These are phyloP conservation scores for Pleurotus platypus DNA, from an alignment of 768 basidiomycete genomes.

Conservation along the genomic window DNA sequence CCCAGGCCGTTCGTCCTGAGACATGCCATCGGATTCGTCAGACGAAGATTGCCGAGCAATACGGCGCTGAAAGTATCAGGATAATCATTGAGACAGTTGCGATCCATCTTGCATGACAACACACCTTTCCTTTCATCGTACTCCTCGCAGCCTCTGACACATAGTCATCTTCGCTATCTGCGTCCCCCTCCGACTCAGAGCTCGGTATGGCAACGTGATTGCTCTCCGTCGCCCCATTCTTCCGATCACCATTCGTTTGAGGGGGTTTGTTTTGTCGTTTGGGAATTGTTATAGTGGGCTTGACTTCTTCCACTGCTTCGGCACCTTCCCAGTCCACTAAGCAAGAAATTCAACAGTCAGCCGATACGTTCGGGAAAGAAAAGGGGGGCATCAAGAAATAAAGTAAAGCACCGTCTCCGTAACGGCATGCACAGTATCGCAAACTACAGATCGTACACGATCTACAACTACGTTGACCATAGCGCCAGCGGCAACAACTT, in stretches of 20 bases:
- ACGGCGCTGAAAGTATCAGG: conserved; percentile 31
- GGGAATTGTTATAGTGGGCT: conserved; percentile 16
- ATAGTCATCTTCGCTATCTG: conserved; percentile 71
- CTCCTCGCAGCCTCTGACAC: conserved; percentile 40
- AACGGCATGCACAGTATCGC: conserved; percentile 5
- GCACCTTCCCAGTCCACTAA: conserved; percentile 74
- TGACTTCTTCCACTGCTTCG: conserved; percentile 49
- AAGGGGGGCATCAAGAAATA: no score
- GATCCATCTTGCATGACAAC: conserved; percentile 4
- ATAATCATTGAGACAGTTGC: background rate
- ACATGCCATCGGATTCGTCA: conserved; percentile 17
- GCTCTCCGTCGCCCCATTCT: background rate
- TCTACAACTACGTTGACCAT: background rate
- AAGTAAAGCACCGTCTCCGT: no score
- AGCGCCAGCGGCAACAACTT: background rate
- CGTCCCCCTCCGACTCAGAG: conserved; percentile 47
- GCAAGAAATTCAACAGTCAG: conserved; percentile 21
- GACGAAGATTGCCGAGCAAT: conserved; percentile 36
- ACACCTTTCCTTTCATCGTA: conserved; percentile 24
- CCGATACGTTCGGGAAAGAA: background rate
- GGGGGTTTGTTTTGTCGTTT: conserved; percentile 7
- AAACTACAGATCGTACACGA: conserved; percentile 7
- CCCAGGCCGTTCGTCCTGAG: conserved; percentile 16
- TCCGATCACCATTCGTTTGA: background rate
- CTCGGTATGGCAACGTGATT: conserved; percentile 11